A percentile compares a stretch with the other conserved stretches of the same genome.
These are phyloP conservation scores for Dictyostelium capitatum DNA, from an alignment of 78 protist genomes.

Conservation along the genomic window DNA sequence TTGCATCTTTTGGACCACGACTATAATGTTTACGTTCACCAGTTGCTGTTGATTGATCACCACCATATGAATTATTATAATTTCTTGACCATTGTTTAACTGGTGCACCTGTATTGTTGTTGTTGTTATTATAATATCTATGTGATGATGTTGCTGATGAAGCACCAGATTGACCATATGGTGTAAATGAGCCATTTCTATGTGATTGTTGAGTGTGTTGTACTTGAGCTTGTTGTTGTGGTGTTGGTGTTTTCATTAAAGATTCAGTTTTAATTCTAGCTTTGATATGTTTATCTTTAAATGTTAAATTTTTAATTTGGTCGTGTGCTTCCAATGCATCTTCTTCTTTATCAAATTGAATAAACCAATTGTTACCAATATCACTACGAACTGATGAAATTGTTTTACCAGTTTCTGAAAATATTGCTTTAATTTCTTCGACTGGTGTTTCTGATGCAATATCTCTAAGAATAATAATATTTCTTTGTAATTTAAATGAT, in stretches of 20 bases:
- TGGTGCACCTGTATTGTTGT: not conserved
- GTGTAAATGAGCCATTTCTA: not conserved
- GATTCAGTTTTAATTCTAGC: conserved; percentile 81
- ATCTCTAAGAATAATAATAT: conserved; percentile 73
- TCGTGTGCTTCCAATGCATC: conserved; percentile 72
- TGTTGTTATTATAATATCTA: not conserved
- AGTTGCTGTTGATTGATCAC: conserved; percentile 1
- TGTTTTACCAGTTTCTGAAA: conserved; percentile 1
- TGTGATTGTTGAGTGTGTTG: not conserved
- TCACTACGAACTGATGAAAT: conserved; percentile 24
- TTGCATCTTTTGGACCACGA: conserved; percentile 18
- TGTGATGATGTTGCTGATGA: not conserved
- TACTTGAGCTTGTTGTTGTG: not conserved
- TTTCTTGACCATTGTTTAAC: not conserved
- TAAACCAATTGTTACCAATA: conserved; percentile 76
- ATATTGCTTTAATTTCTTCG: conserved; percentile 66
- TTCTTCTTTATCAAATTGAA: conserved; percentile 67
- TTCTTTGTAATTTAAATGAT: conserved; percentile 47
- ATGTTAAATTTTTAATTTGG: conserved; percentile 12
- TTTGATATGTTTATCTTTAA: conserved; percentile 74
- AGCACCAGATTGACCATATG: not conserved
- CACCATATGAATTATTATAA: not conserved
- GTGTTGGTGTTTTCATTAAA: conserved; percentile 17
- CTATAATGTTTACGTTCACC: conserved; percentile 27
- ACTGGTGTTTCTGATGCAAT: conserved; percentile 41